Base-by-base conservation (phyloP, 441 rosid species). In the Melastoma candidum region DNA sequence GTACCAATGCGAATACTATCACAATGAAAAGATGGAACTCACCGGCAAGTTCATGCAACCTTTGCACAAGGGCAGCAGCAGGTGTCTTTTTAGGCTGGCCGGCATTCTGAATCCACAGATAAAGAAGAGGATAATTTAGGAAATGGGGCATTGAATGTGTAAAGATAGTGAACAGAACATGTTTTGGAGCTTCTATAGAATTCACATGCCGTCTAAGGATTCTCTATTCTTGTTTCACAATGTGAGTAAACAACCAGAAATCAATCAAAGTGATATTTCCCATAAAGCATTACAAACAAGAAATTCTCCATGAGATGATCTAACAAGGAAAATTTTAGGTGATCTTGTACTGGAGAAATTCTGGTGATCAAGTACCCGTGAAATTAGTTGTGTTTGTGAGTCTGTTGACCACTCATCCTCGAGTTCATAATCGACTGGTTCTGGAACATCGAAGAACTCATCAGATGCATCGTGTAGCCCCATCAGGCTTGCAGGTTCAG, bases 361-460 rank as follows among this genome's bases (percentile, higher is more conserved):
- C 29, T 41, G 46, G 7, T 10, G 7, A 52, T 58, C 12, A 12
- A 62, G 54, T 74, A 90, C 96, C 75, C 58, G 66, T 27, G 79
- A 26, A 17, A 41, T 66, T 44, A 61, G 48, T 57, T 75, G 80
- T 22, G 83, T 57, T 54, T 59, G 62, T 26, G 57, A 32, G 44
- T 68, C 82, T 22, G 74, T 50, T 48, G 68, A 36, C 89, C 89
- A 77, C 11, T 63, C 79, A 53, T 58, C 71, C 44, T 73, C 89
- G 44, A 46, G 52, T 4, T 80, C 80, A 62, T 58, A 60, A 52
- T 74, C 82, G 10, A 54, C 22, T 27, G 70, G 64, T 60, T 82
- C 90, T 12, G 90, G 90, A 57, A 86, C 96, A 68, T 93, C 98
- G 55, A 86, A 86, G 78, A 89, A 93, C 65, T 89, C 98, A 64